Percentiles rank a stretch among this genome's conserved stretches.
phyloP scores from a whole-genome alignment of 2,329 filamentous ascomycete species.

The Talaromyces sp. region DNA sequence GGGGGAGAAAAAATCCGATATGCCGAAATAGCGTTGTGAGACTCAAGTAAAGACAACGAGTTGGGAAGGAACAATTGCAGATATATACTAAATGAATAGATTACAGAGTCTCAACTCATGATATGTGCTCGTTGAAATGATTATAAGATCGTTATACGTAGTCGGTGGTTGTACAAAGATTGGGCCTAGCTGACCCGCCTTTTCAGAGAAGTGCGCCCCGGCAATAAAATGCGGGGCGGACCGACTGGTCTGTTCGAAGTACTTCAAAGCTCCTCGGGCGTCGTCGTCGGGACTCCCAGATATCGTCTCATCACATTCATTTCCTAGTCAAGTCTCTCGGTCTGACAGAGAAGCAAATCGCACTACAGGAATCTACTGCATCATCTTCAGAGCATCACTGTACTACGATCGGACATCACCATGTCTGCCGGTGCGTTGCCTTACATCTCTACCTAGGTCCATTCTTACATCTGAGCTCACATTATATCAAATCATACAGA shows the following conservation, averaged over 20 bases:
- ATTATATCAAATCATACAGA: slow-evolving; percentile 33
- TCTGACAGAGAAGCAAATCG: background rate
- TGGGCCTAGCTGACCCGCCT: background rate
- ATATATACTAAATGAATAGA: background rate
- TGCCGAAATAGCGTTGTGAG: background rate
- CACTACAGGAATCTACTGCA: background rate
- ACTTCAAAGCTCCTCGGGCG: background rate
- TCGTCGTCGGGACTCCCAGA: background rate
- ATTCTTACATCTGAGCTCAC: background rate
- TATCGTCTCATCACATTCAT: background rate
- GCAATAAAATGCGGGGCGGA: slow-evolving; percentile 2
- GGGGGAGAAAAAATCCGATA: background rate
- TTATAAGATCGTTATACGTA: background rate
- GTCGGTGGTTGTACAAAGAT: background rate
- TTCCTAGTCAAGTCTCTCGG: background rate
- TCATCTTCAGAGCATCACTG: background rate
- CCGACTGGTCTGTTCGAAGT: background rate
- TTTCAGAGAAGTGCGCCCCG: background rate
- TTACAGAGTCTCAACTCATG: background rate
- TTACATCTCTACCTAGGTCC: slow-evolving; percentile 8
- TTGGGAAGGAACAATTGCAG: background rate
- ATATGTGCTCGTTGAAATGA: background rate
- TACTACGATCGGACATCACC: background rate
- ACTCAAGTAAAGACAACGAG: background rate
- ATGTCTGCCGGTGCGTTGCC: slow-evolving; percentile 19